Evolutionary conservation across 1,284 basidiomycete species (phyloP).

Genomic region (Fomitopsis schrenkii): DNA sequence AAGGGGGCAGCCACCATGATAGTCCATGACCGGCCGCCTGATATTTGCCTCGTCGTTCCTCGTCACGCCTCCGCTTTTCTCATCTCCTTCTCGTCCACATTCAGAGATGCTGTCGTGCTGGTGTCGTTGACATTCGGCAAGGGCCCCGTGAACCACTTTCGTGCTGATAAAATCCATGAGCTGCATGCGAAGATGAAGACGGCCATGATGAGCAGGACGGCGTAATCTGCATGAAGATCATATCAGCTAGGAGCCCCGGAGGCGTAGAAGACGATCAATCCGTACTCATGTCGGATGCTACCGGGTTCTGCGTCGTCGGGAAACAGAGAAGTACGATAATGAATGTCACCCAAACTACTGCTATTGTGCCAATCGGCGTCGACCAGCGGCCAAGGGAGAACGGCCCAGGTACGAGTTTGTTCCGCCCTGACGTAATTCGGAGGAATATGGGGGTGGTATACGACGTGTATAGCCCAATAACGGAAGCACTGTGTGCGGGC

Average conservation of each 20-base stretch:
- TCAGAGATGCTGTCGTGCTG: neutral
- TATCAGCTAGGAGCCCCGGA: neutral
- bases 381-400: constrained; percentile 53
- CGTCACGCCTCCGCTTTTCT: neutral
- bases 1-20: too few relatives aligned
- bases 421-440: constrained; percentile 55
- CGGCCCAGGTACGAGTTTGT: constrained; percentile 47
- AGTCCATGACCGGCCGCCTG: too few relatives aligned
- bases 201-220: constrained; percentile 50
- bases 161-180: constrained; percentile 57
- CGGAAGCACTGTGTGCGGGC: constrained; percentile 41
- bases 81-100: neutral
- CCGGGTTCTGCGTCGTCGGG: constrained; percentile 38
- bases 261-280: constrained; percentile 1
- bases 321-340: constrained; percentile 54
- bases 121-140: constrained; percentile 42
- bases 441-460: constrained; percentile 60
- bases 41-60: too few relatives aligned
- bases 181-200: constrained; percentile 53
- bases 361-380: constrained; percentile 46
- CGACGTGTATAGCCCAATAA: constrained; percentile 60
- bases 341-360: constrained; percentile 59
- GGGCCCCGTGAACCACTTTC: constrained; percentile 60
- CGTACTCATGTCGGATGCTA: constrained; percentile 45
- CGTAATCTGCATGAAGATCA: constrained; percentile 39